Percentiles rank a stretch among this genome's conserved stretches.
Evolutionary conservation across 306 rosid genomes (phyloP).

Genomic region (Prunus campanulata): DNA sequence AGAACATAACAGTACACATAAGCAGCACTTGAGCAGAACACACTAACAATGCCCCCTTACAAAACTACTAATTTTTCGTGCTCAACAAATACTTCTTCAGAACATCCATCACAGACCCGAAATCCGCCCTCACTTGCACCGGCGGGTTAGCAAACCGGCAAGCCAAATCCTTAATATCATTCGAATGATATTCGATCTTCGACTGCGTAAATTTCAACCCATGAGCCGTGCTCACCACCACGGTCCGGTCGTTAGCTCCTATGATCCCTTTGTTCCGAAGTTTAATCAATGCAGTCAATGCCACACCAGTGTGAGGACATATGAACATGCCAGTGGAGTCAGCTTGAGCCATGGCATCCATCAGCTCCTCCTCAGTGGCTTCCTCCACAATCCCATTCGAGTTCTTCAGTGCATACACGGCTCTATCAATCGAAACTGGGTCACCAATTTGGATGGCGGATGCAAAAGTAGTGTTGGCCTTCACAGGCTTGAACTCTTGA

Average conservation of each 20-base stretch:
- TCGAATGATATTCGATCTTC: slow-evolving; percentile 78
- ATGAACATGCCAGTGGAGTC: slow-evolving; percentile 88
- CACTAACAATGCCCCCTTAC: slow-evolving; percentile 15
- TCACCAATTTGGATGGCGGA: slow-evolving; percentile 89
- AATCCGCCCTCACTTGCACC: slow-evolving; percentile 70
- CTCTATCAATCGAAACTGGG: slow-evolving; percentile 85
- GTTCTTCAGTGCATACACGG: slow-evolving; percentile 66
- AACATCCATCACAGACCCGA: slow-evolving; percentile 87
- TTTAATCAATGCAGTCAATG: slow-evolving; percentile 70
- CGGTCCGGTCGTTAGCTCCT: slow-evolving; percentile 62
- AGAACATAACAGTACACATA: slow-evolving; percentile 5
- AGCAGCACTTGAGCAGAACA: slow-evolving; percentile 7
- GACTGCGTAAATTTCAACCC: slow-evolving; percentile 89
- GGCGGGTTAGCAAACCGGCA: slow-evolving; percentile 82
- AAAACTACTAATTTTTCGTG: slow-evolving; percentile 48
- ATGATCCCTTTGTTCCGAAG: slow-evolving; percentile 70
- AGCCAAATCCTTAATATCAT: slow-evolving; percentile 63
- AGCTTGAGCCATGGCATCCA: slow-evolving; percentile 84
- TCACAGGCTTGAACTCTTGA: slow-evolving; percentile 52
- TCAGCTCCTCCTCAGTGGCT: slow-evolving; percentile 84
- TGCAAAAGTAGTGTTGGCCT: slow-evolving; percentile 61
- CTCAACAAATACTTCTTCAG: slow-evolving; percentile 75
- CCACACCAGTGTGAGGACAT: slow-evolving; percentile 95
- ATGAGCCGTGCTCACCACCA: slow-evolving; percentile 89
- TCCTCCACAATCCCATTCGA: slow-evolving; percentile 85